phyloP scores from a whole-genome alignment of 176 grass and related monocot species.

The Carex parvula region DNA sequence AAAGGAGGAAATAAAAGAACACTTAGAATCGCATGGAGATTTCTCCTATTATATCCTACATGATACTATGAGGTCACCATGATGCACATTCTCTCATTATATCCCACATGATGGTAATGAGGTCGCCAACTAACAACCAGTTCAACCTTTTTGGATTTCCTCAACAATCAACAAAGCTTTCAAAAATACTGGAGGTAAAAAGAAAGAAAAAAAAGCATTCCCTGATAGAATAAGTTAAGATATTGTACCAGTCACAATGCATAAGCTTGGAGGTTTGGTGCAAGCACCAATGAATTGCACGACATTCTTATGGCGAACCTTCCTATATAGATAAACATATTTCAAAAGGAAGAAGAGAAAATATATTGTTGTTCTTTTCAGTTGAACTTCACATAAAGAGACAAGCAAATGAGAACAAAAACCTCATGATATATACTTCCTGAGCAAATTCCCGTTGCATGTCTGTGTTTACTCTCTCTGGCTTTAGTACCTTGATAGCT shows the following conservation, averaged over 20 bases:
- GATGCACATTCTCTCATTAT: neutral
- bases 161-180: neutral
- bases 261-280: slow-evolving; percentile 75
- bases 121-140: neutral
- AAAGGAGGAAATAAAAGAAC: neutral
- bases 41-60: neutral
- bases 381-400: neutral
- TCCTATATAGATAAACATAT: slow-evolving; percentile 52
- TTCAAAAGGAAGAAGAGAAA: slow-evolving; percentile 1
- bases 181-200: neutral
- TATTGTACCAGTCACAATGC: slow-evolving; percentile 87
- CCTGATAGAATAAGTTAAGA: neutral
- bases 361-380: slow-evolving; percentile 6
- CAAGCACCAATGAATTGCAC: slow-evolving; percentile 98
- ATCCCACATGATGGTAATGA: neutral
- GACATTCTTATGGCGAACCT: slow-evolving; percentile 96
- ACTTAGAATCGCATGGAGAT: neutral
- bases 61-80: neutral
- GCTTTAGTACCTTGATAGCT: slow-evolving; percentile 92
- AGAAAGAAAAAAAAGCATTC: neutral
- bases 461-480: slow-evolving; percentile 73
- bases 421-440: slow-evolving; percentile 99
- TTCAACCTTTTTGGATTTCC: neutral
- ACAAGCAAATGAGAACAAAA: slow-evolving; percentile 5
- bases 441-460: slow-evolving; percentile 98